These are phyloP conservation scores for Mortierella antarctica DNA, from an alignment of 192 early-diverging fungal genomes.

Conservation along the genomic window DNA sequence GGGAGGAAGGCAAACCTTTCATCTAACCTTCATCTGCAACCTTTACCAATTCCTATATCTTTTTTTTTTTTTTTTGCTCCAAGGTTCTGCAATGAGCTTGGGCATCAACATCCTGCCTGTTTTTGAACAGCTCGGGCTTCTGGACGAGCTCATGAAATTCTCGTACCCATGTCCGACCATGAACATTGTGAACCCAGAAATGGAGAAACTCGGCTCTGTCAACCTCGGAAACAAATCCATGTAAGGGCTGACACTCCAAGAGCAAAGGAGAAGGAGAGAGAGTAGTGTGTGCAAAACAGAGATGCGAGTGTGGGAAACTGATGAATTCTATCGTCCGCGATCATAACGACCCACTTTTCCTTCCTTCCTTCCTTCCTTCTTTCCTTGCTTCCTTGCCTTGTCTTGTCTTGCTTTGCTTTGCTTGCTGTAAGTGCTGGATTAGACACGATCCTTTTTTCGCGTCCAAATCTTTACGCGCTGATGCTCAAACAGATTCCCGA, in stretches of 20 bases:
- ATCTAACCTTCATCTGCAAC: too few relatives aligned
- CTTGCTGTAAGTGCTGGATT: conserved; percentile 25
- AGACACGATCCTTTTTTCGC: conserved; percentile 24
- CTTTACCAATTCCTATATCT: background rate
- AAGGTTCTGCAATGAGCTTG: conserved; percentile 25
- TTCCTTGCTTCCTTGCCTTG: background rate
- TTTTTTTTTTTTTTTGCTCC: background rate
- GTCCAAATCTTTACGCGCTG: conserved; percentile 17
- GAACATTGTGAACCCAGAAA: background rate
- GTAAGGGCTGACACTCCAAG: conserved; percentile 1
- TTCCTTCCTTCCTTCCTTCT: background rate
- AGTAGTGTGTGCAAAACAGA: background rate
- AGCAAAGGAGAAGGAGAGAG: background rate
- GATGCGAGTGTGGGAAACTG: too few relatives aligned
- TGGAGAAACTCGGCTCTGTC: conserved; percentile 15
- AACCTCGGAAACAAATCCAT: conserved; percentile 9
- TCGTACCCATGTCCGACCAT: conserved; percentile 6
- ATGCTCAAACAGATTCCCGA: conserved; percentile 21
- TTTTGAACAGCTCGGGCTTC: conserved; percentile 28
- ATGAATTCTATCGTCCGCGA: too few relatives aligned
- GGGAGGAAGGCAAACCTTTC: background rate
- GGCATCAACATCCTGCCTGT: conserved; percentile 29
- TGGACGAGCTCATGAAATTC: conserved; percentile 17
- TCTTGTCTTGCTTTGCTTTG: background rate
- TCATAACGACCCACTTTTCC: background rate